These are phyloP conservation scores for Microcera coccophila DNA, from an alignment of 2,329 filamentous ascomycete genomes.

Conservation along the genomic window DNA sequence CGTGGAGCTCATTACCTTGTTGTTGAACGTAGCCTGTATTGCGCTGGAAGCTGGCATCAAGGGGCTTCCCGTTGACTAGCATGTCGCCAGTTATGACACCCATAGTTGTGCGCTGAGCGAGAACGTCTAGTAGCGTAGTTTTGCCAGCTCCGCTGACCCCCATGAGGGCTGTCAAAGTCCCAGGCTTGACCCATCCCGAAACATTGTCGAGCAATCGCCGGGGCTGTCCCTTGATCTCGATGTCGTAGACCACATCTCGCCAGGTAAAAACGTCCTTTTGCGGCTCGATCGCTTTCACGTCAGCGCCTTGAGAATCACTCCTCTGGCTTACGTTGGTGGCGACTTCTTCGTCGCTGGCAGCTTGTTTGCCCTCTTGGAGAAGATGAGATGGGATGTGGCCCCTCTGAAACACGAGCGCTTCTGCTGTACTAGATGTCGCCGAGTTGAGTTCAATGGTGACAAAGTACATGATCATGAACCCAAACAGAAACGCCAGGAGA, in stretches of 20 bases:
- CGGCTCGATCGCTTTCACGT: conserved; percentile 34
- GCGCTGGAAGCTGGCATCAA: conserved; percentile 57
- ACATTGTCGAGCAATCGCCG: conserved; percentile 75
- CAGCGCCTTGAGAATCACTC: conserved; percentile 12
- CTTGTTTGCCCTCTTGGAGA: conserved; percentile 27
- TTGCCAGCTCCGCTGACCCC: conserved; percentile 52
- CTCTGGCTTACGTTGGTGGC: conserved; percentile 22
- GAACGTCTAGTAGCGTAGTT: conserved; percentile 41
- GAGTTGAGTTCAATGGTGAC: conserved; percentile 62
- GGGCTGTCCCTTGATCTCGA: conserved; percentile 67
- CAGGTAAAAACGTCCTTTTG: conserved; percentile 68
- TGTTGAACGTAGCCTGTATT: conserved; percentile 67
- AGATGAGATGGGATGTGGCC: conserved; percentile 48
- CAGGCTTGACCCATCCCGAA: conserved; percentile 85
- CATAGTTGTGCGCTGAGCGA: conserved; percentile 50
- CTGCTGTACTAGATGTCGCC: conserved; percentile 58
- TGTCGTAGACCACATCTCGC: conserved; percentile 68
- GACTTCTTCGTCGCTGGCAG: conserved; percentile 29
- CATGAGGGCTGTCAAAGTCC: conserved; percentile 77
- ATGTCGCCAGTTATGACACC: conserved; percentile 64
- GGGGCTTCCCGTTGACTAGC: conserved; percentile 58
- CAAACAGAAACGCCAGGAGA: conserved; percentile 58
- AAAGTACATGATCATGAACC: conserved; percentile 62
- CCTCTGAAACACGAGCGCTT: conserved; percentile 64
- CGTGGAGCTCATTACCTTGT: conserved; percentile 48